phyloP scores from a whole-genome alignment of 495 filamentous ascomycete genomes.

The Aspergillus bridgeri region DNA sequence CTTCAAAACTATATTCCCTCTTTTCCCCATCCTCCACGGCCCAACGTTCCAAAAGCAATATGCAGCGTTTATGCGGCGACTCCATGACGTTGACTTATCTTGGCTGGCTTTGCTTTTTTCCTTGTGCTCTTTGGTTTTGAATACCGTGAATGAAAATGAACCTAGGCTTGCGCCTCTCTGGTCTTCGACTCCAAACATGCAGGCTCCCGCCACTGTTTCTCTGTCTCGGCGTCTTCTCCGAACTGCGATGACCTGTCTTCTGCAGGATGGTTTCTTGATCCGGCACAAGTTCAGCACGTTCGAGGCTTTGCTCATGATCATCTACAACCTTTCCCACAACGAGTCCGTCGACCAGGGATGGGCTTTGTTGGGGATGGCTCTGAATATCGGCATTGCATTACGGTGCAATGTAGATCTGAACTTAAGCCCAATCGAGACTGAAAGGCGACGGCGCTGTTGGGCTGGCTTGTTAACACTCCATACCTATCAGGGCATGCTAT shows the following conservation, averaged over 20 bases:
- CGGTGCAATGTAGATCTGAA: slow-evolving; percentile 7
- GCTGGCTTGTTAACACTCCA: slow-evolving; percentile 18
- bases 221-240: background rate
- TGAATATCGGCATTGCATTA: slow-evolving; percentile 22
- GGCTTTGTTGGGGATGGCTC: slow-evolving; percentile 18
- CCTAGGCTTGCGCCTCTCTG: slow-evolving; percentile 8
- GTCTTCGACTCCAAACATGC: background rate
- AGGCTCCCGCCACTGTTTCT: background rate
- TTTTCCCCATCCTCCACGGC: slow-evolving; percentile 25
- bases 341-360: slow-evolving; percentile 18
- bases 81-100: slow-evolving; percentile 9
- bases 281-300: slow-evolving; percentile 17
- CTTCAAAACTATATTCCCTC: slow-evolving; percentile 12
- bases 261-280: slow-evolving; percentile 13
- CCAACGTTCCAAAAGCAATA: slow-evolving; percentile 24
- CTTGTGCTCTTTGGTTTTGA: slow-evolving; percentile 12
- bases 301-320: slow-evolving; percentile 18
- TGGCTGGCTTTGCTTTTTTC: slow-evolving; percentile 22
- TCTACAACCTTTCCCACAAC: slow-evolving; percentile 17
- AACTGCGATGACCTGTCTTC: slow-evolving; percentile 13
- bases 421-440: slow-evolving; percentile 9
- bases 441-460: slow-evolving; percentile 24
- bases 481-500: slow-evolving; percentile 21
- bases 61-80: slow-evolving; percentile 8
- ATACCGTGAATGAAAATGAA: slow-evolving; percentile 14